Evolutionary conservation across 2,329 filamentous ascomycete species (phyloP).

Genomic region (Alternaria alternata): DNA sequence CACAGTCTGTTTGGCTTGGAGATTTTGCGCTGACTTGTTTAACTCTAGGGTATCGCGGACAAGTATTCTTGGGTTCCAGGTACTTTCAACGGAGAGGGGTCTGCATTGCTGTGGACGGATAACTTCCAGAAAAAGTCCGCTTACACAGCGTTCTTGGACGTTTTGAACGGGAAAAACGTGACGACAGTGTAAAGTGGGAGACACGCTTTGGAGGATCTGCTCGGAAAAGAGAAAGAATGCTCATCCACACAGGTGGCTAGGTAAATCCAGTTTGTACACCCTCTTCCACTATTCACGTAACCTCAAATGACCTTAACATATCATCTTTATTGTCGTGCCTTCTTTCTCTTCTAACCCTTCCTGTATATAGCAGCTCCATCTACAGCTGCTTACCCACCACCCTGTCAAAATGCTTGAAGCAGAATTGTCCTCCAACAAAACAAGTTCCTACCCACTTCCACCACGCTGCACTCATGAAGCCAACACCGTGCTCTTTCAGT

Average conservation of each 20-base stretch:
- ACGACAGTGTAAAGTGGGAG: neutral
- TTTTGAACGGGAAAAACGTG: conserved; percentile 23
- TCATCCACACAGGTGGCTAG: neutral
- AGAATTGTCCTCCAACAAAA: conserved; percentile 34
- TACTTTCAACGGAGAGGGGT: conserved; percentile 47
- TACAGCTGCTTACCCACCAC: conserved; percentile 10
- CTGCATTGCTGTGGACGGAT: conserved; percentile 43
- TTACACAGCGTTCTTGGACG: conserved; percentile 38
- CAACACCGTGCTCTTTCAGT: conserved; percentile 26
- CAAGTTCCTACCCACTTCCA: conserved; percentile 38
- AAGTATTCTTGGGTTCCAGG: conserved; percentile 50
- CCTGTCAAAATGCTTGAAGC: conserved; percentile 33
- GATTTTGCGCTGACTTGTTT: neutral
- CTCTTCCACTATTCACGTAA: neutral
- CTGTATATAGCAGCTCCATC: neutral
- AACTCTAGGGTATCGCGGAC: conserved; percentile 37
- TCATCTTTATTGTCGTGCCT: neutral
- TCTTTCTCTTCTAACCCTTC: neutral
- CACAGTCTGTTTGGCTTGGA: neutral
- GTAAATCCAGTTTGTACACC: neutral
- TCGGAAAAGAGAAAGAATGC: neutral
- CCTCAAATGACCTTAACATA: neutral
- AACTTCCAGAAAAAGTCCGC: conserved; percentile 46
- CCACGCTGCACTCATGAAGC: conserved; percentile 26
- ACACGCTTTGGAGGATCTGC: neutral